Evolutionary conservation across 306 rosid species (phyloP).

Genomic region (Cicer judaicum): DNA sequence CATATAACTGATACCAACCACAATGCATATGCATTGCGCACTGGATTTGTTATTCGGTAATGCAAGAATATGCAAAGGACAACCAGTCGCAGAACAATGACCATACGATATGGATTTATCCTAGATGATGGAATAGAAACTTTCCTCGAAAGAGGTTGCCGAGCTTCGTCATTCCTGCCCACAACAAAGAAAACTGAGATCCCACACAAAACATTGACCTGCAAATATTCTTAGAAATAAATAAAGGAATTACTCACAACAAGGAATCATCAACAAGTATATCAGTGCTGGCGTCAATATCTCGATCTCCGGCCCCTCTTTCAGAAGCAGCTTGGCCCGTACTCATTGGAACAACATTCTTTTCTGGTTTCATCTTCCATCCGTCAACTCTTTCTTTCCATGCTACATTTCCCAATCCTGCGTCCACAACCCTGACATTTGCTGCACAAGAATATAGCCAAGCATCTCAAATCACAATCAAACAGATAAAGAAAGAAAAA

Average conservation of each 20-base stretch:
- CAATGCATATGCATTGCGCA: constrained; percentile 78
- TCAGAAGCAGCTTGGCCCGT: constrained; percentile 82
- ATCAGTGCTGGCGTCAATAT: constrained; percentile 89
- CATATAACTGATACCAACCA: constrained; percentile 95
- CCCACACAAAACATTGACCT: constrained; percentile 8
- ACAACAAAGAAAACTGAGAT: constrained; percentile 23
- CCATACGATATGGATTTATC: constrained; percentile 94
- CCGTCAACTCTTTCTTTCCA: constrained; percentile 99
- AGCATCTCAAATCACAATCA: constrained; percentile 41
- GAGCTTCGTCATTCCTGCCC: constrained; percentile 91
- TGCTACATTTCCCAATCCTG: constrained; percentile 86
- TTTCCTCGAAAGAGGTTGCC: constrained; percentile 95
- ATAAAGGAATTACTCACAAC: constrained; percentile 57
- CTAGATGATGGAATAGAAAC: constrained; percentile 92
- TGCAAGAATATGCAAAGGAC: constrained; percentile 89
- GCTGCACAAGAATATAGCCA: constrained; percentile 57
- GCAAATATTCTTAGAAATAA: constrained; percentile 13
- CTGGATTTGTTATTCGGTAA: constrained; percentile 94
- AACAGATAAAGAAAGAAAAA: constrained; percentile 30
- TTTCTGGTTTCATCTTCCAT: constrained; percentile 98
- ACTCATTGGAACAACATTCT: constrained; percentile 84
- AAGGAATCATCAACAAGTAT: constrained; percentile 83
- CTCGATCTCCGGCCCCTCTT: constrained; percentile 90
- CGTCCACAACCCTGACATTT: constrained; percentile 71
- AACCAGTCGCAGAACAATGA: constrained; percentile 84